Evolutionary conservation across 2,329 filamentous ascomycete genomes (phyloP).

Genomic region (Onygena corvina): DNA sequence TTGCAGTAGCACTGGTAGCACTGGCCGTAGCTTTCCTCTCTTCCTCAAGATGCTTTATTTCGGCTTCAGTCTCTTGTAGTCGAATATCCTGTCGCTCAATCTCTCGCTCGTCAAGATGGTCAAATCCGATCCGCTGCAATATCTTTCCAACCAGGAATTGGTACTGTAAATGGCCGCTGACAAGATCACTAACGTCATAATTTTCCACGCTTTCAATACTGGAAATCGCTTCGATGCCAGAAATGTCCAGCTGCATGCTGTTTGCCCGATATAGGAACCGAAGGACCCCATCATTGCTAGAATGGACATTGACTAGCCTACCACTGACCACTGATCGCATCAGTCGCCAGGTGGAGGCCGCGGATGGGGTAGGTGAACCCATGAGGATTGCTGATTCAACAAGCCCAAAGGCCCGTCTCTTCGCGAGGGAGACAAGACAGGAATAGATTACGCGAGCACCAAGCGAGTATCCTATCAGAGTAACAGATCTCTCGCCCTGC

Average conservation of each 20-base stretch:
- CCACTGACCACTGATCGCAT: slow-evolving; percentile 70
- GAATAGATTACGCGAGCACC: slow-evolving; percentile 73
- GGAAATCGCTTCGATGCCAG: slow-evolving; percentile 64
- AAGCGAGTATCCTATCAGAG: slow-evolving; percentile 67
- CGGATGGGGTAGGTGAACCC: slow-evolving; percentile 65
- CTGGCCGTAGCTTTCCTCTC: slow-evolving; percentile 20
- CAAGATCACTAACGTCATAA: slow-evolving; percentile 51
- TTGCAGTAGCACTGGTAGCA: not conserved
- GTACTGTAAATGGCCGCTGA: slow-evolving; percentile 60
- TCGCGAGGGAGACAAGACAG: slow-evolving; percentile 64
- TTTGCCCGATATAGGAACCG: slow-evolving; percentile 78
- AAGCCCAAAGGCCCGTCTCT: slow-evolving; percentile 68
- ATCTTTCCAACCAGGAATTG: slow-evolving; percentile 55
- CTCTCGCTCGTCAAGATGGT: slow-evolving; percentile 46
- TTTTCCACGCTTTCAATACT: slow-evolving; percentile 47
- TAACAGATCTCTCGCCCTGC: slow-evolving; percentile 71
- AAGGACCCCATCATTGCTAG: slow-evolving; percentile 74
- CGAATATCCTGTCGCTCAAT: slow-evolving; percentile 34
- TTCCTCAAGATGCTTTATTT: slow-evolving; percentile 26
- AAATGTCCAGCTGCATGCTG: slow-evolving; percentile 69
- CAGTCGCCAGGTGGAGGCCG: slow-evolving; percentile 59
- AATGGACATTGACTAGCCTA: slow-evolving; percentile 76
- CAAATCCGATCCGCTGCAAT: slow-evolving; percentile 55
- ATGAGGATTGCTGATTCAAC: slow-evolving; percentile 75
- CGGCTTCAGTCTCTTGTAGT: slow-evolving; percentile 29